phyloP scores from a whole-genome alignment of 2,329 filamentous ascomycete species.

The Claviceps capensis region DNA sequence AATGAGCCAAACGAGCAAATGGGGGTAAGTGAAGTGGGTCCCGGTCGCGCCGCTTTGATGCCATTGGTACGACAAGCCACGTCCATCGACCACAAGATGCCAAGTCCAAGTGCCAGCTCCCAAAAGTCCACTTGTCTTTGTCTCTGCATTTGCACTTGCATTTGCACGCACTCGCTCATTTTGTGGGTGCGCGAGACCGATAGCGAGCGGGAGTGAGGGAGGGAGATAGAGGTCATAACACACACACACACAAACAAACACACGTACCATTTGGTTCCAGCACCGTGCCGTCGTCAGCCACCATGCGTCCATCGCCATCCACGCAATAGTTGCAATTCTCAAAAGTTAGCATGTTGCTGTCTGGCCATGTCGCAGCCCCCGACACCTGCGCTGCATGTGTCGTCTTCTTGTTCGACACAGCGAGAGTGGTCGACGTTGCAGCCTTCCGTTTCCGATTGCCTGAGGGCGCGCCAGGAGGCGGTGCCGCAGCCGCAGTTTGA shows the following conservation, averaged over 20 bases:
- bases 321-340: conserved; percentile 54
- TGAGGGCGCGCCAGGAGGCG: conserved; percentile 31
- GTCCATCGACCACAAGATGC: not conserved
- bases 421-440: conserved; percentile 20
- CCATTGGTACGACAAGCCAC: conserved; percentile 1
- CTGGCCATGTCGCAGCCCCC: conserved; percentile 31
- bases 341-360: conserved; percentile 85
- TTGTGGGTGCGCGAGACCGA: not conserved
- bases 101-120: not conserved
- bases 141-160: not conserved
- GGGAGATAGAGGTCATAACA: not conserved
- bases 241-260: too few relatives aligned
- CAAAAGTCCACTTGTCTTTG: not conserved
- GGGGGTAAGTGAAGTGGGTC: conserved; percentile 3
- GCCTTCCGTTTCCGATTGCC: conserved; percentile 79
- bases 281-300: conserved; percentile 81
- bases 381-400: conserved; percentile 17
- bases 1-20: not conserved
- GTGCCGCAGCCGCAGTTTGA: conserved; percentile 32
- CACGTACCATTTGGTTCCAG: conserved; percentile 72
- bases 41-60: conserved; percentile 6
- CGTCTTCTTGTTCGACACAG: conserved; percentile 10
- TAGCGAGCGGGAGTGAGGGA: not conserved
- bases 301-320: conserved; percentile 57
- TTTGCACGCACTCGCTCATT: not conserved